Evolutionary conservation across 192 early-diverging fungal species (phyloP).

Genomic region (Entomortierella parvispora): DNA sequence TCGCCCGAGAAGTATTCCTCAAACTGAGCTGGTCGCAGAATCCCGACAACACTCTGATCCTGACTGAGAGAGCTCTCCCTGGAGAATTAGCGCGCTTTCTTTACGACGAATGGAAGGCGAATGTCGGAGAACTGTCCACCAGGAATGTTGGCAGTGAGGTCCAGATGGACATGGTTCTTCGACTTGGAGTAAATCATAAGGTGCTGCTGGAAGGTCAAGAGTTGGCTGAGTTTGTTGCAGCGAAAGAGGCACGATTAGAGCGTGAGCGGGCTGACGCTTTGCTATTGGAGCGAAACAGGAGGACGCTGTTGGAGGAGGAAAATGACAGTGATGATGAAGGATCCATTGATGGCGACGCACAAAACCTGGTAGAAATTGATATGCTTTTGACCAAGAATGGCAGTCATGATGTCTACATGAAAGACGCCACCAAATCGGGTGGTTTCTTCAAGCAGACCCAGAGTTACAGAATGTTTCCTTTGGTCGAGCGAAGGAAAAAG

Average conservation of each 20-base stretch:
- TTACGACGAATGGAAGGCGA: conserved; percentile 71
- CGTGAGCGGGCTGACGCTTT: conserved; percentile 81
- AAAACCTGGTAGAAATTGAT: conserved; percentile 19
- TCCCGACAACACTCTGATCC: conserved; percentile 71
- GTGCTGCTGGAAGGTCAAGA: conserved; percentile 91
- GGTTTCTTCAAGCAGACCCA: conserved; percentile 83
- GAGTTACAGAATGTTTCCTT: conserved; percentile 91
- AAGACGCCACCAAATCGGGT: conserved; percentile 76
- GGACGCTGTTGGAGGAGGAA: conserved; percentile 83
- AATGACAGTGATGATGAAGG: conserved; percentile 68
- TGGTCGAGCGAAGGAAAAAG: conserved; percentile 79
- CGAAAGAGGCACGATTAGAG: conserved; percentile 72
- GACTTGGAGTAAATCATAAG: conserved; percentile 59
- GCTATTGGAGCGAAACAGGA: conserved; percentile 65
- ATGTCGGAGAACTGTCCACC: conserved; percentile 24
- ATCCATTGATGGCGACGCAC: conserved; percentile 56
- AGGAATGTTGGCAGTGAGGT: conserved; percentile 46
- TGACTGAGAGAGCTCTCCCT: conserved; percentile 82
- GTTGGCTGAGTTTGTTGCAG: conserved; percentile 72
- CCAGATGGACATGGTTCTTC: conserved; percentile 25
- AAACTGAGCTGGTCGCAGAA: conserved; percentile 64
- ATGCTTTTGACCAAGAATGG: conserved; percentile 36
- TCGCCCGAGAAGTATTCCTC: conserved; percentile 81
- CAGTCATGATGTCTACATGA: conserved; percentile 82
- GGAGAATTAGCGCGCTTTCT: conserved; percentile 72